Conservation (phyloP, 192 early-diverging fungal species). For the Backusella parvicylindrica region DNA sequence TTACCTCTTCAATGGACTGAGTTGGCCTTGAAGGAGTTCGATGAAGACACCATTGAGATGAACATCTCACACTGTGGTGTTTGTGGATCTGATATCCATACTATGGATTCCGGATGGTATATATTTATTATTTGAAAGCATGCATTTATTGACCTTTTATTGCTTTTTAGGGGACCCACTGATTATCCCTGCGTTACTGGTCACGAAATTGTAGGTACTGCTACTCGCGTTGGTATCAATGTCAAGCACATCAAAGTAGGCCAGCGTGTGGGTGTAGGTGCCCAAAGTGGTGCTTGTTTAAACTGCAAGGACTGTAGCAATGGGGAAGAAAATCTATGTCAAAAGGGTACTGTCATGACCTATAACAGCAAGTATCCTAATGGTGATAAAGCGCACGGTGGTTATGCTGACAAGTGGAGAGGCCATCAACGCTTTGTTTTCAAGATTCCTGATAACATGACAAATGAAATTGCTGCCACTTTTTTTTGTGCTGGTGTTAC, state of each 20-base stretch:
- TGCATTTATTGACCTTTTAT: no score
- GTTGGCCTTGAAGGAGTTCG: constrained; percentile 33
- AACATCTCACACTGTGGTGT: constrained; percentile 64
- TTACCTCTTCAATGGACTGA: constrained; percentile 20
- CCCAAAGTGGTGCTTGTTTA: constrained; percentile 58
- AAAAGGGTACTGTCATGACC: constrained; percentile 45
- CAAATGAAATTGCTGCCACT: constrained; percentile 59
- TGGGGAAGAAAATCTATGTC: constrained; percentile 39
- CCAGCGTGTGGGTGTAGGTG: constrained; percentile 55
- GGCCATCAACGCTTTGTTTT: constrained; percentile 58
- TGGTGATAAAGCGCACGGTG: constrained; percentile 46
- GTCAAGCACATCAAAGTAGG: constrained; percentile 40
- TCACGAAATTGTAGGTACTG: constrained; percentile 55
- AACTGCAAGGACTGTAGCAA: constrained; percentile 39
- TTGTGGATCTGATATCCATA: constrained; percentile 78
- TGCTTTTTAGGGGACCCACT: no score
- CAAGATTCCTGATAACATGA: constrained; percentile 58
- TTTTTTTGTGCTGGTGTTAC: constrained; percentile 74
- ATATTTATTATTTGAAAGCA: no score
- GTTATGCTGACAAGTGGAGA: constrained; percentile 48
- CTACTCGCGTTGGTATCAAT: constrained; percentile 37
- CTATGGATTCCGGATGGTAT: constrained; percentile 42
- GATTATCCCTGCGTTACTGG: constrained; percentile 45
- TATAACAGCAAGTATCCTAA: constrained; percentile 37
- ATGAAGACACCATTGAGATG: constrained; percentile 44